These are phyloP conservation scores for Phaeosphaeriaceae sp. DNA, from an alignment of 2,329 filamentous ascomycete species.

Conservation along the genomic window DNA sequence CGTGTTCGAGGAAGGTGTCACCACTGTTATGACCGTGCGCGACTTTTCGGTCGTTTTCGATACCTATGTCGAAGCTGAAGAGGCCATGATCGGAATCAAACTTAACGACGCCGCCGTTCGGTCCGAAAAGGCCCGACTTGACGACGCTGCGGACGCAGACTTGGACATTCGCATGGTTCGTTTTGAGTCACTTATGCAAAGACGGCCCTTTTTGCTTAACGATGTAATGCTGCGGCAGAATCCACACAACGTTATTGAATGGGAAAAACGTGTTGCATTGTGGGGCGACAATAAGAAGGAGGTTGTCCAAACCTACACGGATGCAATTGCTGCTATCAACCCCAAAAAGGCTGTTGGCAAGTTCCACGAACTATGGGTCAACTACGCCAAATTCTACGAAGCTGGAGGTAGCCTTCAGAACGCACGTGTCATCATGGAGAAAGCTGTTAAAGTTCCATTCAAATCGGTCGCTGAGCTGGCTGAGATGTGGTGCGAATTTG, in stretches of 20 bases:
- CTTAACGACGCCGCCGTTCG: slow-evolving; percentile 86
- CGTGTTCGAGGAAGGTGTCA: slow-evolving; percentile 94
- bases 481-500: slow-evolving; percentile 99
- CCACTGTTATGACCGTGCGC: slow-evolving; percentile 97
- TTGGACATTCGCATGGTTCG: slow-evolving; percentile 97
- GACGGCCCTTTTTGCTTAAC: slow-evolving; percentile 92
- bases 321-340: slow-evolving; percentile 89
- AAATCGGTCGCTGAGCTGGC: slow-evolving; percentile 96
- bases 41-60: slow-evolving; percentile 98
- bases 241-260: slow-evolving; percentile 93
- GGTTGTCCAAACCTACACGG: slow-evolving; percentile 91
- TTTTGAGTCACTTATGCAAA: slow-evolving; percentile 98
- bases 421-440: slow-evolving; percentile 93
- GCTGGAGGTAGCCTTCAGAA: slow-evolving; percentile 81
- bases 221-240: slow-evolving; percentile 95
- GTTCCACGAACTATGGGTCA: slow-evolving; percentile 94
- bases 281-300: slow-evolving; percentile 94
- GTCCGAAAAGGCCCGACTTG: slow-evolving; percentile 76
- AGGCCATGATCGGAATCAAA: slow-evolving; percentile 87
- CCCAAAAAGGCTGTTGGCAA: slow-evolving; percentile 93
- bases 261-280: slow-evolving; percentile 94
- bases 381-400: slow-evolving; percentile 98
- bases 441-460: slow-evolving; percentile 96
- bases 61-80: slow-evolving; percentile 95
- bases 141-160: slow-evolving; percentile 89